A percentile compares a stretch with the other conserved stretches of the same genome.
phyloP scores from a whole-genome alignment of 1,284 basidiomycete species.

The Microbotryum silenes-acaulis region DNA sequence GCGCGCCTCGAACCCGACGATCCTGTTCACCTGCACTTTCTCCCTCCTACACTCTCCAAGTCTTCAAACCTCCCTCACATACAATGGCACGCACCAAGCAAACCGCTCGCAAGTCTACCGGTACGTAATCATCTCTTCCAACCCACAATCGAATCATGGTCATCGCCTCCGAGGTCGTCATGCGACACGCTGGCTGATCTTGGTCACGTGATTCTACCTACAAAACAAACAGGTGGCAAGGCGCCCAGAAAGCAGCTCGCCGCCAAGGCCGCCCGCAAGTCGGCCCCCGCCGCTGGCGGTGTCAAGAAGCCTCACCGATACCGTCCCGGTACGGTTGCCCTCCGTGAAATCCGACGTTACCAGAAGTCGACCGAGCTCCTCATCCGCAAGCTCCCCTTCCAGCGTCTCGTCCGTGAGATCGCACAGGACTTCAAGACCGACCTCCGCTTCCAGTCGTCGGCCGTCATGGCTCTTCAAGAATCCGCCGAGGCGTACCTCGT shows the following conservation, averaged over 20 bases:
- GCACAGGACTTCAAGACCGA: constrained; percentile 40
- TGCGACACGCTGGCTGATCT: no score
- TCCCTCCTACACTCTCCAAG: not conserved
- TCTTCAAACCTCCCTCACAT: not conserved
- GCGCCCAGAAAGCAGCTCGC: constrained; percentile 51
- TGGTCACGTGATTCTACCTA: no score
- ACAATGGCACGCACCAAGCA: constrained; percentile 47
- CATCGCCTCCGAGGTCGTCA: no score
- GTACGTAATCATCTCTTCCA: constrained; percentile 31
- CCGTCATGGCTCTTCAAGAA: constrained; percentile 42
- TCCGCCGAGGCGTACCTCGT: constrained; percentile 73
- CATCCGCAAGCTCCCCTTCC: constrained; percentile 46
- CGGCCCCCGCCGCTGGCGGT: constrained; percentile 48
- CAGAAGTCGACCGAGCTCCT: constrained; percentile 49
- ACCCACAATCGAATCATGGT: no score
- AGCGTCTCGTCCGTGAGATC: constrained; percentile 37
- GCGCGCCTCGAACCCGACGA: no score
- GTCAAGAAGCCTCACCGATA: constrained; percentile 57
- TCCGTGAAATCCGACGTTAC: constrained; percentile 52
- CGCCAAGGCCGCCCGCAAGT: constrained; percentile 48
- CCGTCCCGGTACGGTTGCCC: constrained; percentile 51
- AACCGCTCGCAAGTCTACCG: constrained; percentile 52
- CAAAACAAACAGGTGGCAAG: constrained; percentile 46
- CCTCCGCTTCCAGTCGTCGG: constrained; percentile 39
- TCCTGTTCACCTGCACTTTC: not conserved